A percentile compares a stretch with the other conserved stretches of the same genome.
Conservation (phyloP, 352 stramenopile species). For the Globisporangium okanoganense region DNA sequence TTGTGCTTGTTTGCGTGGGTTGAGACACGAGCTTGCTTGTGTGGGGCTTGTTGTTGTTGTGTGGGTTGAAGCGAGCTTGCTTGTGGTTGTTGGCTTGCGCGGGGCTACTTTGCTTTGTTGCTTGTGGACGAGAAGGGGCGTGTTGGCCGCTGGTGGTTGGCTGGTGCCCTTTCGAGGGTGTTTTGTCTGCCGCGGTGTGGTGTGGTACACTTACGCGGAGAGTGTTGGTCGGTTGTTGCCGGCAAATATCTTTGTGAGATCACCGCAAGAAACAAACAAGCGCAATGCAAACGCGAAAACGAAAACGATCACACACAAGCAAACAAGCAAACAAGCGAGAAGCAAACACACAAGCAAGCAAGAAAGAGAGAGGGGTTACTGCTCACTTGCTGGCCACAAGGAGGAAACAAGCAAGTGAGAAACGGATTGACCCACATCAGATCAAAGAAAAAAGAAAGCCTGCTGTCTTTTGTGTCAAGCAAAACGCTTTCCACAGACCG, state of each 20-base stretch:
- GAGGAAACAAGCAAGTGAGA: slow-evolving; percentile 1
- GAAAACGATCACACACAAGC: not conserved
- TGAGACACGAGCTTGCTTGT: not conserved
- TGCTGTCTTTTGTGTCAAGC: not conserved
- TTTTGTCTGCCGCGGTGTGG: slow-evolving; percentile 4
- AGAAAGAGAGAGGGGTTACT: not conserved
- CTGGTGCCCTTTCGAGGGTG: slow-evolving; percentile 8
- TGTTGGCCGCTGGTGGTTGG: not conserved
- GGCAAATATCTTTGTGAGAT: slow-evolving; percentile 18
- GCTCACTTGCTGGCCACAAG: not conserved
- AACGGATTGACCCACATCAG: slow-evolving; percentile 4
- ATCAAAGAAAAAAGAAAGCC: slow-evolving; percentile 1
- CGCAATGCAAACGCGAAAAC: not conserved
- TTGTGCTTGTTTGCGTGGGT: not conserved
- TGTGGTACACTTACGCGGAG: not conserved
- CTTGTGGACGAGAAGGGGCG: not conserved
- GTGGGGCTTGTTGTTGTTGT: not conserved
- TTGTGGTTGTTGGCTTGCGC: not conserved
- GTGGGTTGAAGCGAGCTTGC: slow-evolving; percentile 4
- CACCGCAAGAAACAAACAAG: not conserved
- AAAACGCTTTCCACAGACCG: not conserved
- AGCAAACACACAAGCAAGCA: not conserved
- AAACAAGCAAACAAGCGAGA: not conserved
- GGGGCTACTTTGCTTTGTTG: slow-evolving; percentile 1
- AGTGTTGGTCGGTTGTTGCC: slow-evolving; percentile 1